Conservation (phyloP, 495 filamentous ascomycete species). For the Aspergillus conjunctus region DNA sequence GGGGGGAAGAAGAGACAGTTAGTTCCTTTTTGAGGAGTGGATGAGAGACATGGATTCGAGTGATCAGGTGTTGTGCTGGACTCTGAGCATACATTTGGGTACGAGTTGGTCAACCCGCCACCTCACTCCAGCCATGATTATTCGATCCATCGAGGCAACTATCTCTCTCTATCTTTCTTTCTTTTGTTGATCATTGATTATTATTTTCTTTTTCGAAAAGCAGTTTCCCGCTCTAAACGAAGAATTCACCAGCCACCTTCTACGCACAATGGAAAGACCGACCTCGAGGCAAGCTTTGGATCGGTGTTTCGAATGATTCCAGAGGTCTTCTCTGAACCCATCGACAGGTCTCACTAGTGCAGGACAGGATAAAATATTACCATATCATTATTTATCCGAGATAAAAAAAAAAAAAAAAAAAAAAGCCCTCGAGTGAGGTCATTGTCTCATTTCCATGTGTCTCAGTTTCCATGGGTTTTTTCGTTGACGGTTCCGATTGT, state of each 20-base stretch:
- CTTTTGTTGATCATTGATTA: background rate
- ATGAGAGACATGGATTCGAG: no score
- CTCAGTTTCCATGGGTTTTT: no score
- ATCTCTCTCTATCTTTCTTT: background rate
- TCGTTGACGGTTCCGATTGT: background rate
- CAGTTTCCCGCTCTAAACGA: background rate
- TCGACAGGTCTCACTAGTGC: background rate
- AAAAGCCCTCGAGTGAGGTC: no score
- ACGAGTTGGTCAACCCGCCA: no score
- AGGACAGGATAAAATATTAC: background rate
- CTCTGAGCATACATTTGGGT: no score
- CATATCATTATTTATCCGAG: background rate
- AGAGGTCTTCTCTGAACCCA: constrained; percentile 3
- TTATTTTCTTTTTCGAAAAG: background rate
- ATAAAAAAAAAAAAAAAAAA: background rate
- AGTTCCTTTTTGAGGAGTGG: no score
- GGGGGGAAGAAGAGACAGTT: no score
- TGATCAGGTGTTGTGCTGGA: no score
- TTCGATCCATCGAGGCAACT: background rate
- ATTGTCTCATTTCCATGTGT: background rate
- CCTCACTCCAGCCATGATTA: background rate
- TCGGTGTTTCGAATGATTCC: constrained; percentile 11
- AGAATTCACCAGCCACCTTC: background rate
- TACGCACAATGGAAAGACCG: background rate
- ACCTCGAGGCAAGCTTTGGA: constrained; percentile 6